These are phyloP conservation scores for Mallotus repandus DNA, from an alignment of 441 rosid genomes.

Conservation along the genomic window DNA sequence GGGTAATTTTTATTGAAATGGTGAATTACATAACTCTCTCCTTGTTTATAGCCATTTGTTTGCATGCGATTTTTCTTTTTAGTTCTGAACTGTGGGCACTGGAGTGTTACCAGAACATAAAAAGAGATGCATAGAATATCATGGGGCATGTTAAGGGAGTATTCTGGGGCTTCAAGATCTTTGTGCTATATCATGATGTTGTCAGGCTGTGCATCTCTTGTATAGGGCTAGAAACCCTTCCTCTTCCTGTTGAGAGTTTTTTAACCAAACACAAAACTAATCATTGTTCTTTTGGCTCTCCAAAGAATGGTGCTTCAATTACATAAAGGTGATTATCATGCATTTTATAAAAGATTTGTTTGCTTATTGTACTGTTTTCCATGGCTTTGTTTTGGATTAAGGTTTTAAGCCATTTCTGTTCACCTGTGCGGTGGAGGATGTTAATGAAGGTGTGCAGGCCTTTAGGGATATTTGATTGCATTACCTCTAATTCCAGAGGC, in stretches of 20 bases:
- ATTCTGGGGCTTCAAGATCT: neutral
- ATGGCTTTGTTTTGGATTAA: neutral
- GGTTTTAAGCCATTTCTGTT: neutral
- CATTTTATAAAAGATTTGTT: neutral
- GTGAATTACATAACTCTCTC: neutral
- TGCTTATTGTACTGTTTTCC: neutral
- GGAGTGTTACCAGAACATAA: neutral
- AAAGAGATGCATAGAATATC: neutral
- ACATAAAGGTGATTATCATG: neutral
- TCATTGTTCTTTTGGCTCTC: neutral
- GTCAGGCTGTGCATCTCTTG: neutral
- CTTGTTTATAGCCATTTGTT: neutral
- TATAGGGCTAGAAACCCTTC: conserved; percentile 2
- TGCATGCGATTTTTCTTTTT: neutral
- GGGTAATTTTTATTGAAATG: neutral
- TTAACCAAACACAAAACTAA: too few species aligned
- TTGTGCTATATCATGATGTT: neutral
- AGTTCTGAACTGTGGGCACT: neutral
- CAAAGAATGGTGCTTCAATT: neutral
- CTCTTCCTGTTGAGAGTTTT: neutral
- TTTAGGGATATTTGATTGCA: neutral
- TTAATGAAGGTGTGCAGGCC: neutral
- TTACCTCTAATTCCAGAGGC: too few species aligned
- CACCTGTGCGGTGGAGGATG: neutral
- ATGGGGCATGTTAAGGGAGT: neutral